Evolutionary conservation across 148 eudicot species (phyloP).

Genomic region (Diospyros kaki): DNA sequence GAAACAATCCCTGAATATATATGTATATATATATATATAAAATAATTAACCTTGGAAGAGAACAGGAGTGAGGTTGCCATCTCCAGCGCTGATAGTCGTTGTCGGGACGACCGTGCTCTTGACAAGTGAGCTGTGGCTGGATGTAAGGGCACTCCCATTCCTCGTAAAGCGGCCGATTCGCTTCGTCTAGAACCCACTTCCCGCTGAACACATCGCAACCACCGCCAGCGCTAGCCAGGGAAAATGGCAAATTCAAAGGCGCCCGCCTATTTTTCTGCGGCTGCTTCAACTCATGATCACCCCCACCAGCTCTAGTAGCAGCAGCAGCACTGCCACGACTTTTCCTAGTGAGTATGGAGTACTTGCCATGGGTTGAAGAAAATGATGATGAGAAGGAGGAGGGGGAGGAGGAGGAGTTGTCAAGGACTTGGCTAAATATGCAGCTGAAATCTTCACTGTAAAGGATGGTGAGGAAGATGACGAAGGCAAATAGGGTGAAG

Average conservation of each 20-base stretch:
- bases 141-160: slow-evolving; percentile 89
- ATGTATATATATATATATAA: too few species aligned
- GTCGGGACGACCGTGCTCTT: slow-evolving; percentile 83
- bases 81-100: slow-evolving; percentile 75
- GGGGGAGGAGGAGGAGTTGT: slow-evolving; percentile 42
- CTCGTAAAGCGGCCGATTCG: slow-evolving; percentile 57
- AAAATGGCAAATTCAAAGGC: too few species aligned
- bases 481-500: slow-evolving; percentile 21
- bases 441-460: slow-evolving; percentile 54
- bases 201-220: slow-evolving; percentile 73
- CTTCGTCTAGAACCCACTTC: slow-evolving; percentile 67
- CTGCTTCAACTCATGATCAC: too few species aligned
- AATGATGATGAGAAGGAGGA: slow-evolving; percentile 50
- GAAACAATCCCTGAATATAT: too few species aligned
- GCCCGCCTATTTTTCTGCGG: too few species aligned
- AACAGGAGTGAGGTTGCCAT: slow-evolving; percentile 83
- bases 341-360: too few species aligned
- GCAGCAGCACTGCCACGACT: too few species aligned
- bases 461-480: slow-evolving; percentile 49
- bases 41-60: slow-evolving; percentile 61
- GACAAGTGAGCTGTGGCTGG: slow-evolving; percentile 77
- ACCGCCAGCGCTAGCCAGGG: too few species aligned
- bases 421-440: too few species aligned
- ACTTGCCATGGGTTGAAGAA: too few species aligned
- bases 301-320: too few species aligned